Conservation (phyloP, 768 basidiomycete genomes). For the Kwoniella heveanensis region DNA sequence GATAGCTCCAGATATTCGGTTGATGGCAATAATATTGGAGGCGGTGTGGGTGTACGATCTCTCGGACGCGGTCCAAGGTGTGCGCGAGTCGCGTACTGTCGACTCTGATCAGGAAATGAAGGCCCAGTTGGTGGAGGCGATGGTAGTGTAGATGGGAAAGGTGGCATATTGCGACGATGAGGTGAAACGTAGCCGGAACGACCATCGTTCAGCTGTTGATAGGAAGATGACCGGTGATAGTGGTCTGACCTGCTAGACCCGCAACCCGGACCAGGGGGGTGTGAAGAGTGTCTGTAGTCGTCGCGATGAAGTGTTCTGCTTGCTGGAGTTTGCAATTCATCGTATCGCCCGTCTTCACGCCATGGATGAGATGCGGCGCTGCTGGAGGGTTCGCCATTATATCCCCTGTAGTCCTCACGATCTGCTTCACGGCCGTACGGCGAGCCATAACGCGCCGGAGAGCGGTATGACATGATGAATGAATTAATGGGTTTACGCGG, state of each 20-base stretch:
- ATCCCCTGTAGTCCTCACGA: background rate
- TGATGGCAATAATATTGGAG: conserved; percentile 15
- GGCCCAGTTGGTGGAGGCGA: background rate
- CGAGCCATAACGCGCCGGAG: background rate
- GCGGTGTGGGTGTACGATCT: conserved; percentile 12
- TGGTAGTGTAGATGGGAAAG: background rate
- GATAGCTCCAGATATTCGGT: conserved; percentile 17
- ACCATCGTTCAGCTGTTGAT: background rate
- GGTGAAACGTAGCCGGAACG: background rate
- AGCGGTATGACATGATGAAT: background rate
- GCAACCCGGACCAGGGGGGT: background rate
- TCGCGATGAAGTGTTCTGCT: too few relatives aligned
- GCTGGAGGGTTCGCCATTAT: background rate
- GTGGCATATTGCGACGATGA: background rate
- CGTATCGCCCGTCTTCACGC: background rate
- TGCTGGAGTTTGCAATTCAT: too few relatives aligned
- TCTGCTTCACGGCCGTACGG: background rate
- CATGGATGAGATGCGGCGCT: background rate
- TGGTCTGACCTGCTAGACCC: background rate
- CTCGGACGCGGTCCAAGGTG: background rate
- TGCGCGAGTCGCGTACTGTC: background rate
- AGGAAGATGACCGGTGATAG: background rate
- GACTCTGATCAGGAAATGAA: background rate
- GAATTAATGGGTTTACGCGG: background rate
- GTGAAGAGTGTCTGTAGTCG: background rate